Percentiles rank a stretch among this genome's conserved stretches.
Evolutionary conservation across 164 flowering plant genomes (phyloP).

Genomic region (Santalum album): DNA sequence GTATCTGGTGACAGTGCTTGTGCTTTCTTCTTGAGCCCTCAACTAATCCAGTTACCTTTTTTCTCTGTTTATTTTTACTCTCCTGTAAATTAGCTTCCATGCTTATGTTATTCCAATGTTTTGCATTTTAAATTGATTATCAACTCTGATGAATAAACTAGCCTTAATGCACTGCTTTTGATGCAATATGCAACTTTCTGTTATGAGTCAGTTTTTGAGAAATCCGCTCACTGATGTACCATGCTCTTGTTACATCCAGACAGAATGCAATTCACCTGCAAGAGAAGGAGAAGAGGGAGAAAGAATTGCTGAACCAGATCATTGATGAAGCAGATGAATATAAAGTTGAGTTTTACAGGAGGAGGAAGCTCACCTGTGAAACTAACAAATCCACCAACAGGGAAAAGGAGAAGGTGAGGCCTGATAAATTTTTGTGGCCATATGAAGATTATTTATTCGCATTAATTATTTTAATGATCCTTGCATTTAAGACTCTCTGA

Average conservation of each 20-base stretch:
- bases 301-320: slow-evolving; percentile 37
- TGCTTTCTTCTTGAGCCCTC: too few species aligned
- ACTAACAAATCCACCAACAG: slow-evolving; percentile 35
- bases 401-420: slow-evolving; percentile 49
- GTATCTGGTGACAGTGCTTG: too few species aligned
- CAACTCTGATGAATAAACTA: not conserved
- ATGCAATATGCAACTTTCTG: not conserved
- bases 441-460: not conserved
- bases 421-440: too few species aligned
- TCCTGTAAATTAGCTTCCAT: too few species aligned
- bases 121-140: too few species aligned
- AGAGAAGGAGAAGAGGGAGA: slow-evolving; percentile 56
- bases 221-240: not conserved
- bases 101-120: too few species aligned
- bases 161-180: not conserved
- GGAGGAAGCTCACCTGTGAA: slow-evolving; percentile 28
- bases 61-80: too few species aligned
- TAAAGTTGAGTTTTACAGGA: slow-evolving; percentile 34
- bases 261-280: slow-evolving; percentile 40
- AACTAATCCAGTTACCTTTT: too few species aligned
- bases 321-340: slow-evolving; percentile 50
- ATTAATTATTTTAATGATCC: too few species aligned
- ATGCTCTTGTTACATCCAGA: slow-evolving; percentile 14
- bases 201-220: too few species aligned
- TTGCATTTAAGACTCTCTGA: too few species aligned